A percentile compares a stretch with the other conserved stretches of the same genome.
Conservation (phyloP, 2,329 filamentous ascomycete genomes). For the Passalora sequoiae region DNA sequence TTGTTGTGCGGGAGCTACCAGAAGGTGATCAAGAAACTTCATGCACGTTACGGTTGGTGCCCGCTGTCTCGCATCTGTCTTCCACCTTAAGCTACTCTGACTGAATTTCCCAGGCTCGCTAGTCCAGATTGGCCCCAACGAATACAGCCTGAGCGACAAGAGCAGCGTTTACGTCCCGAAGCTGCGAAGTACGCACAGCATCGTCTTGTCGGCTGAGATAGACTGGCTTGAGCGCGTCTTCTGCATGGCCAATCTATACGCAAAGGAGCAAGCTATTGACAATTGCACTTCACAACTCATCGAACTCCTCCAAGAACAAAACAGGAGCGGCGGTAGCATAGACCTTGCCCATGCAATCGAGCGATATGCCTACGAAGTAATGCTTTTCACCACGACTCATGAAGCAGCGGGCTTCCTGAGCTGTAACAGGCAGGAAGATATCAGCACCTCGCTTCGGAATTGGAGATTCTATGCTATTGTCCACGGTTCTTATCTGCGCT, state of each 20-base stretch:
- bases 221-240: not conserved
- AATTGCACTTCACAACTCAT: conserved; percentile 16
- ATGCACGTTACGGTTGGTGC: conserved; percentile 14
- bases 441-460: conserved; percentile 2
- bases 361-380: conserved; percentile 23
- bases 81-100: not conserved
- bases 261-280: conserved; percentile 18
- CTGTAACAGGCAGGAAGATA: not conserved
- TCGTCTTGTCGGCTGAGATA: not conserved
- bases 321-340: conserved; percentile 7
- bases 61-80: not conserved
- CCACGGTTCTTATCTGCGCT: conserved; percentile 22
- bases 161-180: conserved; percentile 3
- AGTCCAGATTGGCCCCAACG: conserved; percentile 13
- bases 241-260: conserved; percentile 17
- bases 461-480: conserved; percentile 22
- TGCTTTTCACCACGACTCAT: conserved; percentile 20
- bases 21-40: conserved; percentile 13
- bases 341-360: conserved; percentile 14
- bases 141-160: conserved; percentile 12
- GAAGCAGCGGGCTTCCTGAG: conserved; percentile 20
- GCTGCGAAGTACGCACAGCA: not conserved
- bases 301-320: conserved; percentile 5
- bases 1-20: conserved; percentile 18
- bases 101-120: conserved; percentile 10